A percentile compares a stretch with the other conserved stretches of the same genome.
phyloP scores from a whole-genome alignment of 306 rosid species.

The Herpetospermum pedunculosum region DNA sequence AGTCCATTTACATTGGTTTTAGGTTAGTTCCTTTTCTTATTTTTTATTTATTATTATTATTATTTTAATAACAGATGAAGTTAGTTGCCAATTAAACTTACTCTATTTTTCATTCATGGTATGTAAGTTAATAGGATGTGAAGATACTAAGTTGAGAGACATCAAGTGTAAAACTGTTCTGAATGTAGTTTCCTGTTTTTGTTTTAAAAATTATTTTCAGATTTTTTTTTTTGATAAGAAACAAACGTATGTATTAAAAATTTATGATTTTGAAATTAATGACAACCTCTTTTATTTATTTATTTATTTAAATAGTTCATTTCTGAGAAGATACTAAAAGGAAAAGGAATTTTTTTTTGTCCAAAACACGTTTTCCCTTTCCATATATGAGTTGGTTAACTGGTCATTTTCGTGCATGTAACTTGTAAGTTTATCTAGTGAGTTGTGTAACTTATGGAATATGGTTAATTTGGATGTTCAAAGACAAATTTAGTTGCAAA shows the following conservation, averaged over 20 bases:
- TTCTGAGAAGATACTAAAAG: background rate
- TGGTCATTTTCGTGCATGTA: background rate
- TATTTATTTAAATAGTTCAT: no score
- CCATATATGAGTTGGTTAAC: background rate
- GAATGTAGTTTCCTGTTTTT: background rate
- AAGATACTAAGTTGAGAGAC: background rate
- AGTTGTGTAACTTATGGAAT: background rate
- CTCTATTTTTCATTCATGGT: background rate
- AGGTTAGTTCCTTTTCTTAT: constrained; percentile 54
- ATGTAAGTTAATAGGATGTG: background rate
- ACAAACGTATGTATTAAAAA: no score
- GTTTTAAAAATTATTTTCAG: background rate
- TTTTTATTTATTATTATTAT: background rate
- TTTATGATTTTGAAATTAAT: background rate
- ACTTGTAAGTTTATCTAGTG: background rate
- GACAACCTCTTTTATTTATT: no score
- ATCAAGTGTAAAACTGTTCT: background rate
- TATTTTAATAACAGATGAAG: background rate
- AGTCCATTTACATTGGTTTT: constrained; percentile 62
- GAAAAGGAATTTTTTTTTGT: background rate
- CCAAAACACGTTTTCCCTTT: background rate
- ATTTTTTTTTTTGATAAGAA: no score
- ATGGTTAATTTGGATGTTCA: background rate
- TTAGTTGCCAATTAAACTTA: background rate
- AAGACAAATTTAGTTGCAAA: constrained; percentile 1